Evolutionary conservation across 2,329 filamentous ascomycete species (phyloP).

Genomic region (Amauroascus verrucosus): DNA sequence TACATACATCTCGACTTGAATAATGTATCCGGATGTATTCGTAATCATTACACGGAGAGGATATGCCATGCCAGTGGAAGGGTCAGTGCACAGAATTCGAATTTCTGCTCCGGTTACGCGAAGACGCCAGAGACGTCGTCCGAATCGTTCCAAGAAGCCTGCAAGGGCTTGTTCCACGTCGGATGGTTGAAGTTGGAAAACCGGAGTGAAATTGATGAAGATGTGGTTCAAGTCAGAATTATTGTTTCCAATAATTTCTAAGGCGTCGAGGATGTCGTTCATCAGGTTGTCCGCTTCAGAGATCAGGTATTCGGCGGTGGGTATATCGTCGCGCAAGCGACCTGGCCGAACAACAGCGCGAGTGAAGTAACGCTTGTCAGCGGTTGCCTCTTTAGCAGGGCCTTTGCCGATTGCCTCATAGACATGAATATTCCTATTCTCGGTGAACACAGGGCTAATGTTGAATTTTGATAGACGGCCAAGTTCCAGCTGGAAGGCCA

Average conservation of each 20-base stretch:
- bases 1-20: slow-evolving; percentile 93
- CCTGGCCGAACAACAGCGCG: slow-evolving; percentile 91
- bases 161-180: slow-evolving; percentile 89
- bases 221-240: slow-evolving; percentile 99
- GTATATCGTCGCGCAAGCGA: slow-evolving; percentile 90
- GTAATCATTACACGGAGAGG: slow-evolving; percentile 93
- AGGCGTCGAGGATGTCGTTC: slow-evolving; percentile 92
- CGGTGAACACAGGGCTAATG: slow-evolving; percentile 96
- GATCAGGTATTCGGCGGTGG: slow-evolving; percentile 95
- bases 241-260: slow-evolving; percentile 98
- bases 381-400: slow-evolving; percentile 65
- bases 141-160: slow-evolving; percentile 93
- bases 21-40: slow-evolving; percentile 96
- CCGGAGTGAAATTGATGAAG: slow-evolving; percentile 98
- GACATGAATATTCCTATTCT: slow-evolving; percentile 98
- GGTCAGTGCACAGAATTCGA: slow-evolving; percentile 94
- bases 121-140: slow-evolving; percentile 86
- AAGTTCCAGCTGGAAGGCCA: slow-evolving; percentile 97
- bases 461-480: slow-evolving; percentile 90
- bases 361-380: slow-evolving; percentile 87
- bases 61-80: slow-evolving; percentile 69
- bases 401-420: slow-evolving; percentile 95
- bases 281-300: slow-evolving; percentile 93
- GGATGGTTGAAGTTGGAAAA: slow-evolving; percentile 80
- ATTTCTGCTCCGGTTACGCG: slow-evolving; percentile 97